Percentiles rank a stretch among this genome's conserved stretches.
These are phyloP conservation scores for Noccaea bulbosa DNA, from an alignment of 345 rosid genomes.

Conservation along the genomic window DNA sequence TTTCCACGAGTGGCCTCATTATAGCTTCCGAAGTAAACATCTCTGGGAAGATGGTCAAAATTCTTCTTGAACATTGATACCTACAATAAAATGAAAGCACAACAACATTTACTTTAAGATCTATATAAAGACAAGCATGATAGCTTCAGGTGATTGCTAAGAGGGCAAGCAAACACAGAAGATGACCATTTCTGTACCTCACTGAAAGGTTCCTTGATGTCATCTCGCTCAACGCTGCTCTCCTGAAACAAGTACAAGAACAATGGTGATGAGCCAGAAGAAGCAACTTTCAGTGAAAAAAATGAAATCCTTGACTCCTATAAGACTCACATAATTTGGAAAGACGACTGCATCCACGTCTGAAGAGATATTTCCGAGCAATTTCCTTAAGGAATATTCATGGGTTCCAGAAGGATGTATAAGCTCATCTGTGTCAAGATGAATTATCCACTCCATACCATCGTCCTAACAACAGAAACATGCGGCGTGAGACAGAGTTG, in stretches of 20 bases:
- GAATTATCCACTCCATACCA: slow-evolving; percentile 90
- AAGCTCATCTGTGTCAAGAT: slow-evolving; percentile 94
- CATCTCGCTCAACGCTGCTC: slow-evolving; percentile 87
- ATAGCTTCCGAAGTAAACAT: slow-evolving; percentile 83
- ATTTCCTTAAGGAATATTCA: slow-evolving; percentile 80
- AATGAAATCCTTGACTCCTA: background rate
- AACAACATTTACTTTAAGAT: background rate
- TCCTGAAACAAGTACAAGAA: slow-evolving; percentile 62
- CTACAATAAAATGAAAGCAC: slow-evolving; percentile 44
- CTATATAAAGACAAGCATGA: slow-evolving; percentile 3
- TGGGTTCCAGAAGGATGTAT: slow-evolving; percentile 77
- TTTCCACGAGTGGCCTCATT: slow-evolving; percentile 86
- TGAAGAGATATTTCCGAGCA: slow-evolving; percentile 69
- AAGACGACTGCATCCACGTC: slow-evolving; percentile 78
- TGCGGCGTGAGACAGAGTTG: background rate
- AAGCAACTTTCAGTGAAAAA: background rate
- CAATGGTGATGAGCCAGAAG: slow-evolving; percentile 30
- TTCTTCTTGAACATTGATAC: slow-evolving; percentile 97
- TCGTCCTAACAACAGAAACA: slow-evolving; percentile 54
- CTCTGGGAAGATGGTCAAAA: slow-evolving; percentile 88
- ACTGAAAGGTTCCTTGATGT: slow-evolving; percentile 84
- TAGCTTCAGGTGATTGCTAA: slow-evolving; percentile 4
- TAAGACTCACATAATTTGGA: slow-evolving; percentile 86
- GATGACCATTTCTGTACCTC: slow-evolving; percentile 55
- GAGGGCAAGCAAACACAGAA: background rate